Conservation (phyloP, 2,329 filamentous ascomycete species). For the Anthostomella pinea region DNA sequence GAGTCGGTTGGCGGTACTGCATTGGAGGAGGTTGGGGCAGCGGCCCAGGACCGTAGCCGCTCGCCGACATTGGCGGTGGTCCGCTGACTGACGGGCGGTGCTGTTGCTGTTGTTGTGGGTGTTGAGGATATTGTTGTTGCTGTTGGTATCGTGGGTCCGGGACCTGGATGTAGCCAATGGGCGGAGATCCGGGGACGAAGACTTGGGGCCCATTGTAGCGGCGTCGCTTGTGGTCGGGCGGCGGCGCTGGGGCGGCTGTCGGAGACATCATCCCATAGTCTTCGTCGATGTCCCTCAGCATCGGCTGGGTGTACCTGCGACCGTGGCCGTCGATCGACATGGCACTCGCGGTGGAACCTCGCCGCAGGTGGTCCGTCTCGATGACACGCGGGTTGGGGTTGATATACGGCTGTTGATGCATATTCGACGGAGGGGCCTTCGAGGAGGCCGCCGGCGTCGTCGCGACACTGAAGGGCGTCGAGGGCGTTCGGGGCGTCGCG, state of each 20-base stretch:
- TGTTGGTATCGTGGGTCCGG: conserved; percentile 33
- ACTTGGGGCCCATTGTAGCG: conserved; percentile 30
- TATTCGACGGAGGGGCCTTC: conserved; percentile 18
- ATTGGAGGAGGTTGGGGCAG: conserved; percentile 24
- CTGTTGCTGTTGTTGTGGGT: no score
- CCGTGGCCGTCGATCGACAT: conserved; percentile 57
- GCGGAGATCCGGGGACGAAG: conserved; percentile 39
- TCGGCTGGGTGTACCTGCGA: conserved; percentile 53
- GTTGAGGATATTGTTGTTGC: no score
- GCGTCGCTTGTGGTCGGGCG: conserved; percentile 33
- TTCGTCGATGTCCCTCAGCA: conserved; percentile 39
- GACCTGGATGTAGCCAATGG: conserved; percentile 30
- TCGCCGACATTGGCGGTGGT: conserved; percentile 20
- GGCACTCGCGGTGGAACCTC: conserved; percentile 23
- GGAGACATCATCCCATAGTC: conserved; percentile 36
- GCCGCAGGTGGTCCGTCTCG: conserved; percentile 31
- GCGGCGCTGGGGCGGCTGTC: conserved; percentile 10
- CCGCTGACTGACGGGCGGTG: conserved; percentile 25
- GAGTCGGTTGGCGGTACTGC: conserved; percentile 16
- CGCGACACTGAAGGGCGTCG: conserved; percentile 42
- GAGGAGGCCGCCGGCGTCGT: conserved; percentile 30
- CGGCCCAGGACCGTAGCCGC: conserved; percentile 28
- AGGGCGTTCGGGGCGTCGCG: conserved; percentile 59
- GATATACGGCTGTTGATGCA: conserved; percentile 20
- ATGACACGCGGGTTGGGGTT: conserved; percentile 26